Conservation (phyloP, 495 filamentous ascomycete genomes). For the Penicillium psychrofluorescens region DNA sequence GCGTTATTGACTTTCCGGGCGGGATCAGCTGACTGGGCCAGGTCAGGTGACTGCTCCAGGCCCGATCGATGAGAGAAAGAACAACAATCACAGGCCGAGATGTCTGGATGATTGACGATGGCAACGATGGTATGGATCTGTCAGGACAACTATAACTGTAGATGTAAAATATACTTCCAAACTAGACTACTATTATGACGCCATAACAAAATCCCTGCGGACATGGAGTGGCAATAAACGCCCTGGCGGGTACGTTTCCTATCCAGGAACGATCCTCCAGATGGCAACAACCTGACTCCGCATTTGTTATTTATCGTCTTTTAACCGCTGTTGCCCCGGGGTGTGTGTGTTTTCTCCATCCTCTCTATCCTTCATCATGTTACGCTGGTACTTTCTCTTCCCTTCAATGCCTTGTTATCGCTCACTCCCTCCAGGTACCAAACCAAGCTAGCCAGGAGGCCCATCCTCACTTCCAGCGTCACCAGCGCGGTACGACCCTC, state of each 20-base stretch:
- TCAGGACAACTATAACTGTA: too few relatives aligned
- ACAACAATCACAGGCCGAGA: background rate
- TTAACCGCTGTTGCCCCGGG: background rate
- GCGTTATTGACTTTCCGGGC: constrained; percentile 4
- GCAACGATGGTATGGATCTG: too few relatives aligned
- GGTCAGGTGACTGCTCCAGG: constrained; percentile 9
- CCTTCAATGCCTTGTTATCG: background rate
- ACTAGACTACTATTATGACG: background rate
- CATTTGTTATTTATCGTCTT: constrained; percentile 1
- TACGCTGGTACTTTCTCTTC: constrained; percentile 32
- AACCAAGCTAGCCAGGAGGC: constrained; percentile 67
- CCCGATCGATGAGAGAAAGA: background rate
- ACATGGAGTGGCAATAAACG: background rate
- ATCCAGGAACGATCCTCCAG: constrained; percentile 3
- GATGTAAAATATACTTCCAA: background rate
- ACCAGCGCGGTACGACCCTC: constrained; percentile 60
- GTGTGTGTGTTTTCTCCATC: background rate
- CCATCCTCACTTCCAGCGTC: constrained; percentile 80
- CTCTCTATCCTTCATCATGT: constrained; percentile 21
- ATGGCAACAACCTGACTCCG: constrained; percentile 12
- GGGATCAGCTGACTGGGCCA: constrained; percentile 9
- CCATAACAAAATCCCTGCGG: background rate
- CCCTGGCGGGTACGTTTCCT: constrained; percentile 15
- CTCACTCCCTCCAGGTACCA: constrained; percentile 64
- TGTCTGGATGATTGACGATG: too few relatives aligned